Conservation (phyloP, 345 rosid genomes). For the Chamaenerion angustifolium region DNA sequence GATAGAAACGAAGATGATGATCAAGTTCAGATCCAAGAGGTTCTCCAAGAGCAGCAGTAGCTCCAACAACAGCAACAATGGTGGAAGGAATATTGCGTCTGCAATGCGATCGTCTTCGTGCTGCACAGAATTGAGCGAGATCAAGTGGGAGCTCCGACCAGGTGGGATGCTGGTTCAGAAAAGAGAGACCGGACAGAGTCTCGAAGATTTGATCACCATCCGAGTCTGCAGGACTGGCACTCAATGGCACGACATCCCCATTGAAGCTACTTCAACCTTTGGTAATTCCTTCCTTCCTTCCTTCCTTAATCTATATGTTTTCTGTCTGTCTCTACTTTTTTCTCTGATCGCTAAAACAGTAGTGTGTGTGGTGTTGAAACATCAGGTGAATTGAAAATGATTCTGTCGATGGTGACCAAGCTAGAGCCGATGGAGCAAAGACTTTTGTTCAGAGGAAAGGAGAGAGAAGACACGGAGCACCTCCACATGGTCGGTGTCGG, state of each 20-base stretch:
- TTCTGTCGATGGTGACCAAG: conserved; percentile 49
- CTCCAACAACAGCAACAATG: conserved; percentile 20
- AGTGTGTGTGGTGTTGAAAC: neutral
- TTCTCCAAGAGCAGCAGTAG: no score
- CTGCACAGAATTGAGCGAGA: no score
- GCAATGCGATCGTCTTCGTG: conserved; percentile 11
- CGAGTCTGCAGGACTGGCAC: conserved; percentile 63
- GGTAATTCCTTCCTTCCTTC: conserved; percentile 25
- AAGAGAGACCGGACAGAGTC: conserved; percentile 24
- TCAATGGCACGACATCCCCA: conserved; percentile 55
- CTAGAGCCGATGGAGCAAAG: conserved; percentile 78
- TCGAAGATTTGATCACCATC: conserved; percentile 29
- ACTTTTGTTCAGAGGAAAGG: conserved; percentile 79
- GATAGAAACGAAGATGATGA: conserved; percentile 32
- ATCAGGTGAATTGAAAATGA: conserved; percentile 74
- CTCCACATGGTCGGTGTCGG: conserved; percentile 91
- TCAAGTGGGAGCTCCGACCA: conserved; percentile 80
- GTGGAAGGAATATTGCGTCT: conserved; percentile 11
- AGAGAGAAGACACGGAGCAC: conserved; percentile 61
- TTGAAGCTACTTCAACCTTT: conserved; percentile 72
- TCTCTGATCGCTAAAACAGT: no score
- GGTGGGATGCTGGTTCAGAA: conserved; percentile 95
- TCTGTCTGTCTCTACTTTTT: no score
- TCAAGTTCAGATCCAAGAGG: conserved; percentile 60
- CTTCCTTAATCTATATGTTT: no score